These are phyloP conservation scores for Balakata baccata DNA, from an alignment of 345 rosid species.

Conservation along the genomic window DNA sequence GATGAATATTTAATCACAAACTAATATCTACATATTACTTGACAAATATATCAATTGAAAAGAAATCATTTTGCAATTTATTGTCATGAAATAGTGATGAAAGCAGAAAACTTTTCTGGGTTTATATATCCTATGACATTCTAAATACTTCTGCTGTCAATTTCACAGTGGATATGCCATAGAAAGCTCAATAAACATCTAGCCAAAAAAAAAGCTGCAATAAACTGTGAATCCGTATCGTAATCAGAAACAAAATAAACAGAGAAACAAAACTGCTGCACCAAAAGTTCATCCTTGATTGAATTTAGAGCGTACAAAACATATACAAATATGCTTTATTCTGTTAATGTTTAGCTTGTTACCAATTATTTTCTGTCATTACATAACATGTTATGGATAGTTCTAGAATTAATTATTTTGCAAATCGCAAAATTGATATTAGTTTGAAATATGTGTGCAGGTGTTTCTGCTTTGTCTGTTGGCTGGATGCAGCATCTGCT, in stretches of 20 bases:
- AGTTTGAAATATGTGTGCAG: conserved; percentile 38
- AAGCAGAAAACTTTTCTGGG: no score
- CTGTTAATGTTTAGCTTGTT: not conserved
- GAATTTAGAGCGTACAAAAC: no score
- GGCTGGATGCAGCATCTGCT: conserved; percentile 87
- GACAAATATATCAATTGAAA: no score
- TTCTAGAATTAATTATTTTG: not conserved
- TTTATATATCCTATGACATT: no score
- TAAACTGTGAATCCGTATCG: not conserved
- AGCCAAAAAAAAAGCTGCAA: no score
- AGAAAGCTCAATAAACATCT: no score
- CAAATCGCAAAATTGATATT: not conserved
- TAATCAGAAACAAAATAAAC: not conserved
- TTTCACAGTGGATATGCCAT: not conserved
- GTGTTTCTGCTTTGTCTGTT: conserved; percentile 73
- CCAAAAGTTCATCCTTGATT: no score
- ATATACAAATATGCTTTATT: not conserved
- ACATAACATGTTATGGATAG: not conserved
- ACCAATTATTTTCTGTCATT: not conserved
- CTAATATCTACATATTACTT: no score
- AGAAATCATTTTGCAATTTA: no score
- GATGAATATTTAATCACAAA: no score
- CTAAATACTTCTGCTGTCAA: not conserved
- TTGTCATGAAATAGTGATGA: not conserved
- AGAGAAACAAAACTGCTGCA: no score